These are phyloP conservation scores for Argentina anserina DNA, from an alignment of 306 rosid genomes.

Conservation along the genomic window DNA sequence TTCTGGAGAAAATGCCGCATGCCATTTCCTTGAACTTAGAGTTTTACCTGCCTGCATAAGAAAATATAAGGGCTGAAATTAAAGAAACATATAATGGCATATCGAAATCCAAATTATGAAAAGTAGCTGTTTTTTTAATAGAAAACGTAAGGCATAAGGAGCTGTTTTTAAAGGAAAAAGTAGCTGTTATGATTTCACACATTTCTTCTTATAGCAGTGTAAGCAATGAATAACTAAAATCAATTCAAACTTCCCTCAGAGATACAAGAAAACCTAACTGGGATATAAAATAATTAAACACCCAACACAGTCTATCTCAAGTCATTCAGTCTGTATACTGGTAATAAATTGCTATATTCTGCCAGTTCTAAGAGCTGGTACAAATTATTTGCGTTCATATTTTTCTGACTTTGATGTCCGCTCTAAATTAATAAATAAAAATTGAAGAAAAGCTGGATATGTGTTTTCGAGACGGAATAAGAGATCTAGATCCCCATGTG, in stretches of 20 bases:
- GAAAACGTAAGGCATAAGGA: too few relatives aligned
- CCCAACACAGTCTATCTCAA: not conserved
- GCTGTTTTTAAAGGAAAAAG: too few relatives aligned
- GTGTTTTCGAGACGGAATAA: not conserved
- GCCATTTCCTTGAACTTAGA: constrained; percentile 88
- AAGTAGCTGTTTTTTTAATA: not conserved
- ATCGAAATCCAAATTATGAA: constrained; percentile 1
- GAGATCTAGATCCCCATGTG: not conserved
- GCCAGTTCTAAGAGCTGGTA: not conserved
- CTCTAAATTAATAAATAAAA: not conserved
- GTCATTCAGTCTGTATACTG: not conserved
- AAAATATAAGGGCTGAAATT: constrained; percentile 21
- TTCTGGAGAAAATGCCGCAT: constrained; percentile 74
- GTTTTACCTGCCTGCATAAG: constrained; percentile 85
- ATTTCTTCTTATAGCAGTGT: not conserved
- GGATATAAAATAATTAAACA: not conserved
- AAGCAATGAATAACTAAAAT: not conserved
- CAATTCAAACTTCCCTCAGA: not conserved
- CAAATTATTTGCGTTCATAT: not conserved
- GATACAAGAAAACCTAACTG: not conserved
- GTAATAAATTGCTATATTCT: not conserved
- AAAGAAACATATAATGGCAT: constrained; percentile 5
- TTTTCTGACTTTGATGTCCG: not conserved
- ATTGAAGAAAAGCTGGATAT: not conserved
- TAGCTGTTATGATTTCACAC: not conserved